Percentiles rank a stretch among this genome's conserved stretches.
These are phyloP conservation scores for Euphorbia schlechtendalii DNA, from an alignment of 441 rosid species.

Conservation along the genomic window DNA sequence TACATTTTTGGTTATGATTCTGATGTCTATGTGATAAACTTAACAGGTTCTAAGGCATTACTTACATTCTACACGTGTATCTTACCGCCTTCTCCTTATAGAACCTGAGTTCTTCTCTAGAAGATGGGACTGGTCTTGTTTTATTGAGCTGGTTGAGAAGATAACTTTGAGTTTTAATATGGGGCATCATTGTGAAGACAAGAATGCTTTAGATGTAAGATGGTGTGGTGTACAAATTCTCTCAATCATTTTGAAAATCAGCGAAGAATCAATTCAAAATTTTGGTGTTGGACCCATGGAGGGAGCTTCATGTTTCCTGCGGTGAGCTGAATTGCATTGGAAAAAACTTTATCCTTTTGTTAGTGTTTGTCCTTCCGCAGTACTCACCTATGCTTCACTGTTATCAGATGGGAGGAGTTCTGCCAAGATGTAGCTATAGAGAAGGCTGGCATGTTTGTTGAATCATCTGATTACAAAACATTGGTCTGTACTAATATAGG, in stretches of 20 bases:
- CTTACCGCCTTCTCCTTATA: slow-evolving; percentile 59
- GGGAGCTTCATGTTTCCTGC: slow-evolving; percentile 58
- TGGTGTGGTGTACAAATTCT: slow-evolving; percentile 75
- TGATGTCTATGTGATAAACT: neutral
- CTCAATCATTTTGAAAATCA: slow-evolving; percentile 46
- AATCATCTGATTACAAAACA: slow-evolving; percentile 28
- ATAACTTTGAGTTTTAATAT: slow-evolving; percentile 23
- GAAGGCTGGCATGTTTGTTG: slow-evolving; percentile 59
- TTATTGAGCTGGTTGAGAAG: slow-evolving; percentile 50
- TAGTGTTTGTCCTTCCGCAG: slow-evolving; percentile 5
- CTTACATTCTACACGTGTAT: slow-evolving; percentile 46
- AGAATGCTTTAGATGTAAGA: slow-evolving; percentile 45
- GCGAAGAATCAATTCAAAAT: slow-evolving; percentile 38
- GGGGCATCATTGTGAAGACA: slow-evolving; percentile 20
- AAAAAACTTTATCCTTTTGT: neutral
- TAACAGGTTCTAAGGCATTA: slow-evolving; percentile 43
- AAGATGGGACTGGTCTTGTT: slow-evolving; percentile 94
- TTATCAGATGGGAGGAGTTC: slow-evolving; percentile 84
- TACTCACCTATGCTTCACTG: slow-evolving; percentile 14
- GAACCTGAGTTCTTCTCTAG: slow-evolving; percentile 62
- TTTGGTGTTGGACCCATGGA: slow-evolving; percentile 53
- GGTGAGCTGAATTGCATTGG: slow-evolving; percentile 45
- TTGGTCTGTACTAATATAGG: slow-evolving; percentile 23
- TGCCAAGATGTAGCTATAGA: slow-evolving; percentile 76
- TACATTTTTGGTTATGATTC: neutral